These are phyloP conservation scores for Apiospora sp. DNA, from an alignment of 2,329 filamentous ascomycete genomes.

Conservation along the genomic window DNA sequence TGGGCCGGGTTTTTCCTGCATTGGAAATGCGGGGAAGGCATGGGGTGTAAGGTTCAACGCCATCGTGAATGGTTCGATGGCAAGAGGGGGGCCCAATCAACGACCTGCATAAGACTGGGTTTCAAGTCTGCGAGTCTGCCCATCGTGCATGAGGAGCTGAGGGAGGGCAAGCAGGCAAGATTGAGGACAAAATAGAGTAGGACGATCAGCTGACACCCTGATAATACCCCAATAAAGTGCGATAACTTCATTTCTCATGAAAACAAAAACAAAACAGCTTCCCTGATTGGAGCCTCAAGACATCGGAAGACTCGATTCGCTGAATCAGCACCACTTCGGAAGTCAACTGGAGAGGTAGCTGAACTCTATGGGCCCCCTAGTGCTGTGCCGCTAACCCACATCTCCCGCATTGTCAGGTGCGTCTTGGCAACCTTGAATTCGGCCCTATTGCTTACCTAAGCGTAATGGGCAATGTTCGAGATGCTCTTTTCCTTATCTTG, in stretches of 20 bases:
- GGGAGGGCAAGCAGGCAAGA: background rate
- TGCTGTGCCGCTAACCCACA: slow-evolving; percentile 19
- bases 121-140: too few species aligned
- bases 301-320: background rate
- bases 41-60: slow-evolving; percentile 19
- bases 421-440: background rate
- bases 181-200: background rate
- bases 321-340: background rate
- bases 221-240: background rate
- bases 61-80: slow-evolving; percentile 19
- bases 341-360: background rate
- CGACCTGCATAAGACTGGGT: background rate
- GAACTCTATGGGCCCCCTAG: background rate
- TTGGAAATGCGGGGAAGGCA: slow-evolving; percentile 11
- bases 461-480: background rate
- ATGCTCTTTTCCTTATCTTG: background rate
- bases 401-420: slow-evolving; percentile 9
- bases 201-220: background rate
- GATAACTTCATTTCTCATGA: background rate
- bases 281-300: background rate
- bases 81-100: background rate
- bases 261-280: background rate
- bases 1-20: slow-evolving; percentile 6
- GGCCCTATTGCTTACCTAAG: slow-evolving; percentile 17
- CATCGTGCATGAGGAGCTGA: background rate